Percentiles rank a stretch among this genome's conserved stretches.
These are phyloP conservation scores for Ammopiptanthus mongolicus DNA, from an alignment of 306 rosid species.

Conservation along the genomic window DNA sequence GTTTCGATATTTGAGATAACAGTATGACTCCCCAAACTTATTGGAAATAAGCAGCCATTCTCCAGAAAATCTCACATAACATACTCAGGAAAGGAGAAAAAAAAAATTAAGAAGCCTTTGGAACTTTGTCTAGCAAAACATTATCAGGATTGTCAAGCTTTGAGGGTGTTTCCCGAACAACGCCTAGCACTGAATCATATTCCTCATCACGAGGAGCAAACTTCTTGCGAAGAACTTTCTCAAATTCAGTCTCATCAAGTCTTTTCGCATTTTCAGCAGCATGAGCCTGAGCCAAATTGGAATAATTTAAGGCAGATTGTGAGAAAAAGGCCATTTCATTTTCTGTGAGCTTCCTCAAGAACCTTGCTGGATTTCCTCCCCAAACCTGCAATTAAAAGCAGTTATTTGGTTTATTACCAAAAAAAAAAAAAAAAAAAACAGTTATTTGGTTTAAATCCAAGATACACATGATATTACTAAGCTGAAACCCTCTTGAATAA, in stretches of 20 bases:
- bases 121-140: slow-evolving; percentile 40
- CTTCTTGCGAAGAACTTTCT: slow-evolving; percentile 75
- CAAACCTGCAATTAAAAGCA: slow-evolving; percentile 55
- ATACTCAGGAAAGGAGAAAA: not conserved
- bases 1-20: slow-evolving; percentile 30
- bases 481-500: slow-evolving; percentile 4
- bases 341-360: slow-evolving; percentile 89
- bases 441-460: not conserved
- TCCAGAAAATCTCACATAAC: slow-evolving; percentile 31
- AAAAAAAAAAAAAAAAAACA: no score
- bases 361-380: slow-evolving; percentile 98
- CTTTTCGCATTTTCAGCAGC: slow-evolving; percentile 80
- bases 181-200: slow-evolving; percentile 51
- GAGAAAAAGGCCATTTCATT: slow-evolving; percentile 85
- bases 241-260: slow-evolving; percentile 68
- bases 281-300: slow-evolving; percentile 89
- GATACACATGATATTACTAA: not conserved
- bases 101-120: slow-evolving; percentile 43
- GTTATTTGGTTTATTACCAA: not conserved
- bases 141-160: slow-evolving; percentile 58
- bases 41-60: slow-evolving; percentile 44
- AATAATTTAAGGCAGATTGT: slow-evolving; percentile 77
- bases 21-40: slow-evolving; percentile 48
- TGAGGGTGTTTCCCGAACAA: slow-evolving; percentile 47
- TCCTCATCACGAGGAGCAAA: slow-evolving; percentile 64